Conservation (phyloP, 148 eudicot genomes). For the Diospyros kaki region DNA sequence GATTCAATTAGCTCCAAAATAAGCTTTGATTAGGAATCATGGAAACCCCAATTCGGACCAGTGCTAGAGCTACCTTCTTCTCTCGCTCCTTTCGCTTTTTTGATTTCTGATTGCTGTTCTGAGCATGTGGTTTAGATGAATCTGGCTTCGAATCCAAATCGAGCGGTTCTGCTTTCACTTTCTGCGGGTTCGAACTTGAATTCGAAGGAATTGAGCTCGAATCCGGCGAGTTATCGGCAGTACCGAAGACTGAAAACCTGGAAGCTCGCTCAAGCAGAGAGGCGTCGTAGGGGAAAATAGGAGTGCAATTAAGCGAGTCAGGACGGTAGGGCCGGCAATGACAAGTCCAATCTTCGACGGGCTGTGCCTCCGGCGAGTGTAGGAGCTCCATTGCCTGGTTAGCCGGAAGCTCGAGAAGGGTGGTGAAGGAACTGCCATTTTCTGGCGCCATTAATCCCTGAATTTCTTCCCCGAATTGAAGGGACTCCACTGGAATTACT, state of each 20-base stretch:
- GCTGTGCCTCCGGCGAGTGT: conserved; percentile 39
- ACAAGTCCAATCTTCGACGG: background rate
- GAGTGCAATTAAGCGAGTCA: conserved; percentile 15
- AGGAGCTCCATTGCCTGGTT: conserved; percentile 72
- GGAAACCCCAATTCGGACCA: conserved; percentile 6
- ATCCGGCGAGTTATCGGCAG: conserved; percentile 32
- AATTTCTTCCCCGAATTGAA: conserved; percentile 47
- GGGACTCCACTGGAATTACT: conserved; percentile 19
- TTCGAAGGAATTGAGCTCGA: conserved; percentile 21
- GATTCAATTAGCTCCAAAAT: background rate
- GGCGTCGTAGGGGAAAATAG: conserved; percentile 35
- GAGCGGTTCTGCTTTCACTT: conserved; percentile 61
- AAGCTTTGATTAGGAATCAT: conserved; percentile 18
- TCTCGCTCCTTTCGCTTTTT: conserved; percentile 81
- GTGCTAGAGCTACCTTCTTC: conserved; percentile 42
- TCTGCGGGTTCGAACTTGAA: conserved; percentile 16
- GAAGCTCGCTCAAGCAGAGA: conserved; percentile 56
- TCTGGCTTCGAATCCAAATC: conserved; percentile 61
- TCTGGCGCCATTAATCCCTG: conserved; percentile 37
- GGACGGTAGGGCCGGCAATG: background rate
- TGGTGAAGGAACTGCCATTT: conserved; percentile 63
- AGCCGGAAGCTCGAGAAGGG: conserved; percentile 75
- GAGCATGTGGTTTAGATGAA: conserved; percentile 39
- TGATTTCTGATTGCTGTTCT: conserved; percentile 38
- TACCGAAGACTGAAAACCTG: conserved; percentile 48